Evolutionary conservation across 2,329 filamentous ascomycete genomes (phyloP), one percentile per base, ranked within the genome.

Genomic region (Akanthomyces dipterigenus): DNA sequence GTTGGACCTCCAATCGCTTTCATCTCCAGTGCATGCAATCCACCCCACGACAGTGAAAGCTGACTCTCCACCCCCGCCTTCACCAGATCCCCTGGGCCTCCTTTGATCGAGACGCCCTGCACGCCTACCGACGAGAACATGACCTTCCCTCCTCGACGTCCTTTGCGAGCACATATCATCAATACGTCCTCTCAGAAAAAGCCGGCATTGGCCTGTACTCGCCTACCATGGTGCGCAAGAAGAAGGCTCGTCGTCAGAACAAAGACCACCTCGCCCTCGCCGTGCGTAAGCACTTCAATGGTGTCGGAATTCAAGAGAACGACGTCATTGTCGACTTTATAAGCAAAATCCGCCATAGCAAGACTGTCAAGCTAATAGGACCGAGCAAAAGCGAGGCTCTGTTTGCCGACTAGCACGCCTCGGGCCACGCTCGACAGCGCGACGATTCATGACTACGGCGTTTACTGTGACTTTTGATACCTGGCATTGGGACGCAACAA

Each of bases 201-300:
- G 76, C 80, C 67, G 81, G 85, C 72, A 86, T 93, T 66, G 90
- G 89, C 38, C 77, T 83, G 63, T 83, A 87, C 73, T 91, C 88
- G 18, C 89, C 90, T 6, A 92, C 89, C 26, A 91, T 92, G 85
- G 84, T 86, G 48, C 78, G 88, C 62, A 82, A 80, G 67, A 85
- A 83, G 65, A 79, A 85, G 51, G 80, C 86, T 68, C 78, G 87
- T 57, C 81, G 88, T 60, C 86, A 92, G 70, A 84, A 82, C 68
- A 89, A 89, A 70, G 87, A 91, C 42, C 83, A 89, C 65, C 78
- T 96, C 60, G 88, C 88, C 9, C 80, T 86, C 65, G 81, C 84
- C 1, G 88, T 93, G 54, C 82, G 90, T 65, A 93, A 91, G 72
- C 89, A 95, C 74, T 95, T 95, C 77, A 95, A 95, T 70, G 86